These are phyloP conservation scores for Limonomyces culmigenus DNA, from an alignment of 1,284 basidiomycete genomes.

Conservation along the genomic window DNA sequence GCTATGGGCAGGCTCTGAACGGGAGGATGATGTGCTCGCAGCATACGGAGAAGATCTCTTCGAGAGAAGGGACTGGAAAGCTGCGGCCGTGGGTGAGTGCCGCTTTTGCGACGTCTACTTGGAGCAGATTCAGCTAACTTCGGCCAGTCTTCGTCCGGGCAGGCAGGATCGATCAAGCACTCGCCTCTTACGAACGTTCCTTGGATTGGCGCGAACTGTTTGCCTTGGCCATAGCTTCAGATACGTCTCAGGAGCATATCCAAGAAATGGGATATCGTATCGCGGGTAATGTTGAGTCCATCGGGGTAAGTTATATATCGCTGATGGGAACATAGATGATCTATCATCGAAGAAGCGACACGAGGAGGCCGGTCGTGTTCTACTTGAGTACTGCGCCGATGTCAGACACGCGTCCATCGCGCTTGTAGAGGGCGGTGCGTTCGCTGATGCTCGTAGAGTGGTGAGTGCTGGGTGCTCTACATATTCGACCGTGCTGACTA, in stretches of 20 bases:
- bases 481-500: neutral
- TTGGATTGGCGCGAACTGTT: conserved; percentile 86
- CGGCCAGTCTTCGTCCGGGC: conserved; percentile 59
- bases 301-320: conserved; percentile 1
- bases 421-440: conserved; percentile 66
- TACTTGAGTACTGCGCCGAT: conserved; percentile 78
- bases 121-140: no score
- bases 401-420: conserved; percentile 64
- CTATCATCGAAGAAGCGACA: conserved; percentile 65
- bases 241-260: conserved; percentile 32
- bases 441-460: conserved; percentile 77
- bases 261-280: conserved; percentile 53
- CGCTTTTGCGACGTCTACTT: no score
- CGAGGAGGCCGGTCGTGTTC: conserved; percentile 67
- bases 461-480: conserved; percentile 24
- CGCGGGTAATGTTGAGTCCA: conserved; percentile 33
- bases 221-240: conserved; percentile 44
- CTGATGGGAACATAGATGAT: conserved; percentile 37
- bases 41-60: conserved; percentile 83
- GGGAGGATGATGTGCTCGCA: conserved; percentile 46
- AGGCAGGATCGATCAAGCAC: conserved; percentile 45
- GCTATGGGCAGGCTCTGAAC: conserved; percentile 52
- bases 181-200: conserved; percentile 75
- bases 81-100: conserved; percentile 63
- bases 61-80: conserved; percentile 67